Conservation (phyloP, 78 protist species). For the Andalucia godoyi region DNA sequence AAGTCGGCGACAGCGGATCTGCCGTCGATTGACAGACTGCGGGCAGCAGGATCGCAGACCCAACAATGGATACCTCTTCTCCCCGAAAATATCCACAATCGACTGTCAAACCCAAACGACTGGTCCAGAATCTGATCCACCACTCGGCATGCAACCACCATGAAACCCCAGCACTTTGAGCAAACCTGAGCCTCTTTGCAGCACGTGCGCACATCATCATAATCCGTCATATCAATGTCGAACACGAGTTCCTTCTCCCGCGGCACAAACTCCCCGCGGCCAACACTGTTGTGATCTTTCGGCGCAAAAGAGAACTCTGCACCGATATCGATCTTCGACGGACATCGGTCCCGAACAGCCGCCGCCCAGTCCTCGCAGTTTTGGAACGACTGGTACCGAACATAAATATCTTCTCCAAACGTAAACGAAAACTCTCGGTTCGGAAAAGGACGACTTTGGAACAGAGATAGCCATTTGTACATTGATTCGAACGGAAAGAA, state of each 20-base stretch:
- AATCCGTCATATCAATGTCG: constrained; percentile 97
- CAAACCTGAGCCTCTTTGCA: constrained; percentile 36
- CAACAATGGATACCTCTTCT: constrained; percentile 98
- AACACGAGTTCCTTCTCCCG: constrained; percentile 75
- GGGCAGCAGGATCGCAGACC: constrained; percentile 87
- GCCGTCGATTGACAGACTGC: constrained; percentile 40
- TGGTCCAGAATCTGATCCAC: constrained; percentile 30
- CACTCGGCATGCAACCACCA: constrained; percentile 59
- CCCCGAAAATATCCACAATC: constrained; percentile 93
- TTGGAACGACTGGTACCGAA: constrained; percentile 30
- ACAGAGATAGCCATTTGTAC: constrained; percentile 37
- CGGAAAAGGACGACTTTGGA: background rate
- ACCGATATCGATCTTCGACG: constrained; percentile 66
- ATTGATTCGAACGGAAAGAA: constrained; percentile 24
- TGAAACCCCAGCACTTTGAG: constrained; percentile 80
- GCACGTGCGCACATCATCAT: constrained; percentile 83
- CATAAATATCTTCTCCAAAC: constrained; percentile 27
- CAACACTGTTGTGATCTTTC: constrained; percentile 2
- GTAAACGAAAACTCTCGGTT: constrained; percentile 55
- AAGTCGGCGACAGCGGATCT: constrained; percentile 65
- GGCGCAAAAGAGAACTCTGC: constrained; percentile 49
- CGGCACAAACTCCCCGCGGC: constrained; percentile 8
- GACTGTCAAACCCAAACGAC: constrained; percentile 75
- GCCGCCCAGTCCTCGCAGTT: background rate
- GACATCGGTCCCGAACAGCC: background rate